Evolutionary conservation across 768 basidiomycete species (phyloP), one percentile per base, ranked within the genome.

Genomic region (Gelatoporia subvermispora): DNA sequence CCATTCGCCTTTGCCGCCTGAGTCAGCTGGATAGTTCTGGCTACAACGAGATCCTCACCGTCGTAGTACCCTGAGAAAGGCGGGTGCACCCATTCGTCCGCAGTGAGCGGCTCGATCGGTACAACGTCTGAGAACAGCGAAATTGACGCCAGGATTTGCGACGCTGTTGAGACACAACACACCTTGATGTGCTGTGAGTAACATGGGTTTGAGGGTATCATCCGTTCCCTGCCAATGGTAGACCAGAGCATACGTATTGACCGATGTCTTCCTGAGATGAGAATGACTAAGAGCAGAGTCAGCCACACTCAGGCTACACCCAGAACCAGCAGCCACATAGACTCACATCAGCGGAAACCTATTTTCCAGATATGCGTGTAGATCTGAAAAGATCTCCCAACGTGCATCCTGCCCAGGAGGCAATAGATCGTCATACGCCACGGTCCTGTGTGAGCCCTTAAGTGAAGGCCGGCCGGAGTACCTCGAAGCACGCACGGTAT

Each of bases 321-420:
- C 9, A 16, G 28, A 39, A 17, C 7, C 8, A 28, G 41, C 13
- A 9, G 13, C 17, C 8, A 34, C 20, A 8, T 37, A 15, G 18
- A 65, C 70, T 35, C 66, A 87, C 74, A 75, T 81, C 60, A 82
- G 68, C 3, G 84, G 79, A 54, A 87, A 93, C 24, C 84, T 64
- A 23, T 59, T 52, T 45, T 65, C 62, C n/a, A 79, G 65, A 51
- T 73, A 71, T 8, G 52, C 55, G 34, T 72, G 70, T 43, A 73
- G 62, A 7, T 51, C 53, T 3, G 18, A 51, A 44, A 73, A 74
- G 31, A 59, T 57, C 20, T 67, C 61, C 71, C 72, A 74, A 11
- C 75, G 72, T 1, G 69, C 60, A 54, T 81, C 79, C 9, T 66
- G 58, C 2, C 74, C 78, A 5, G 77, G 65, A 0, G 68, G 68